A percentile compares a stretch with the other conserved stretches of the same genome.
phyloP scores from a whole-genome alignment of 129 eudicot genomes.

The Pseudognaphalium luteoalbum region DNA sequence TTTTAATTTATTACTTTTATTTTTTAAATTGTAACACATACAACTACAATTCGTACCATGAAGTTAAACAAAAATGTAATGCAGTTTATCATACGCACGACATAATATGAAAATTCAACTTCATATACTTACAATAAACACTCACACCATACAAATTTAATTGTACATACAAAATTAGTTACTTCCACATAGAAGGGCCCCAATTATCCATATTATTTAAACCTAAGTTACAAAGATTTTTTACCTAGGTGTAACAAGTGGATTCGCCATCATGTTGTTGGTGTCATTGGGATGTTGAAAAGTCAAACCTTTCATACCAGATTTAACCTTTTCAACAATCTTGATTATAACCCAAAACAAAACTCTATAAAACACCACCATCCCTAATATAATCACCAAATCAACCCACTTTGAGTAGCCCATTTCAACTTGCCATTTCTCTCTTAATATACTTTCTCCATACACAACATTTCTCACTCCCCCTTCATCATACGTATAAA shows the following conservation, averaged over 20 bases:
- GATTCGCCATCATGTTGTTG: background rate
- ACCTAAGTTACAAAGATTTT: background rate
- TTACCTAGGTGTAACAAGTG: background rate
- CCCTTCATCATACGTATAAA: constrained; percentile 8
- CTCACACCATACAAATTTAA: background rate
- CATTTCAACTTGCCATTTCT: constrained; percentile 41
- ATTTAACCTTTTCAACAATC: constrained; percentile 31
- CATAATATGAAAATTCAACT: background rate
- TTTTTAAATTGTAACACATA: background rate
- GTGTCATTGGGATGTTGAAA: background rate
- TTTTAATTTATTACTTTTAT: too few relatives aligned
- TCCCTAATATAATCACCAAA: constrained; percentile 42
- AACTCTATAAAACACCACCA: constrained; percentile 44
- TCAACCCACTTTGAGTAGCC: constrained; percentile 56
- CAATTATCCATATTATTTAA: background rate
- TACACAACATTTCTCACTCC: constrained; percentile 4
- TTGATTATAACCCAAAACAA: constrained; percentile 38
- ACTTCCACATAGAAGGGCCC: background rate
- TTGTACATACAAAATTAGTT: background rate
- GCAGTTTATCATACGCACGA: too few relatives aligned
- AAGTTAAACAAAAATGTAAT: too few relatives aligned
- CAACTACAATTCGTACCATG: background rate
- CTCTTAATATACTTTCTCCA: constrained; percentile 38
- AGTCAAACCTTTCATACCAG: constrained; percentile 6
- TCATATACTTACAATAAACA: background rate